Conservation (phyloP, 176 grass and related monocot genomes). For the Musa acuminata region DNA sequence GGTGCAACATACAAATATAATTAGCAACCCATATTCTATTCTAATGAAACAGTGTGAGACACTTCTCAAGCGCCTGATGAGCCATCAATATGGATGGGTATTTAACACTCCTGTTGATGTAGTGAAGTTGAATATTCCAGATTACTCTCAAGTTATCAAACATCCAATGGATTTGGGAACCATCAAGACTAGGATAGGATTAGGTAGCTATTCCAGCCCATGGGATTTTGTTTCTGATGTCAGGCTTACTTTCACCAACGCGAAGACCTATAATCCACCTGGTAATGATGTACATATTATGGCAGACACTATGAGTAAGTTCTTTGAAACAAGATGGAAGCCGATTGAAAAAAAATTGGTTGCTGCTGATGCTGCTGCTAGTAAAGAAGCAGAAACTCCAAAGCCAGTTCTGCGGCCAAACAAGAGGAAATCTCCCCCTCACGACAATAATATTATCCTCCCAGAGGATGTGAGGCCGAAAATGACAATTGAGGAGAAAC, state of each 20-base stretch:
- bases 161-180: conserved; percentile 96
- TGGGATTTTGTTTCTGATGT: conserved; percentile 71
- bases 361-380: conserved; percentile 21
- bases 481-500: conserved; percentile 62
- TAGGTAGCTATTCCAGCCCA: conserved; percentile 50
- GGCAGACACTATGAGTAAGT: conserved; percentile 63
- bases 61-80: conserved; percentile 74
- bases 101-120: conserved; percentile 79
- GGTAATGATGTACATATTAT: conserved; percentile 67
- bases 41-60: conserved; percentile 56
- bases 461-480: conserved; percentile 29
- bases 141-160: conserved; percentile 83
- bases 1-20: conserved; percentile 19
- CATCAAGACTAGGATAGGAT: conserved; percentile 52
- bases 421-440: conserved; percentile 63
- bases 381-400: conserved; percentile 37
- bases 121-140: conserved; percentile 67
- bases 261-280: conserved; percentile 71
- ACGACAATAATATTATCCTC: conserved; percentile 24
- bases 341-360: conserved; percentile 71
- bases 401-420: conserved; percentile 49
- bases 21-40: conserved; percentile 34
- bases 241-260: conserved; percentile 80
- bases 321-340: conserved; percentile 88
- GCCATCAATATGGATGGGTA: conserved; percentile 33